Base-by-base conservation (phyloP, 805 yeast species). In the Wickerhamomyces tratensis region DNA sequence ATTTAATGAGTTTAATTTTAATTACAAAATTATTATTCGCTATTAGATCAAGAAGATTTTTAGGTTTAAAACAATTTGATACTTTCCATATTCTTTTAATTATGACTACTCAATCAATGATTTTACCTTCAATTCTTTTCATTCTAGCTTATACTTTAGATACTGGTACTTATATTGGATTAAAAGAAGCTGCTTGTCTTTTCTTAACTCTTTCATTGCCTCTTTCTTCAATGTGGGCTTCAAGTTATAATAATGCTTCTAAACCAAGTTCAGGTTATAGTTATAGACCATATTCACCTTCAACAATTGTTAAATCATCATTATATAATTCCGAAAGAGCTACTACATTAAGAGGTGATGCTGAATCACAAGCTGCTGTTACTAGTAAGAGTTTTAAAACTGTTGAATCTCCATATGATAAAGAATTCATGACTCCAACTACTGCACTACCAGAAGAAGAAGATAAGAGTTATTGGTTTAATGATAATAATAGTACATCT, bases 211-310 rank as follows among this genome's bases (percentile, higher is more conserved):
- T 86, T 27, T 83, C 89, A 5, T 65, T 88, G 42, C 96, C 96
- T 1, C 61, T 89, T 39, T 78, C 95, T 0, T 77, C 95, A 0
- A 73, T 88, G 74, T 88, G 97, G 97, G 95, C 96, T 0, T 67
- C 81, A 5, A 67, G 87, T 3, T 69, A 82, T 2, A 79, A 80
- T 51, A 75, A 74, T 43, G 54, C 69, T 2, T 43, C 70, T 5
- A 50, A 50, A 8, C 71, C 79, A 25, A 67, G 78, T 1, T 37
- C 60, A 4, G 53, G 55, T 6, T 41, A 37, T 11, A 11, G 11
- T 9, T 29, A 9, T 11, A 36, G 41, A 37, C 20, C 39, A 0
- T 47, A 35, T 26, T 10, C 41, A 20, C 39, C 43, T 38, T 36
- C 46, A 1, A 41, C 42, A 7, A 35, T 33, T n/a, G 35, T 33